These are phyloP conservation scores for Neurospora sp. DNA, from an alignment of 495 filamentous ascomycete genomes.

Conservation along the genomic window DNA sequence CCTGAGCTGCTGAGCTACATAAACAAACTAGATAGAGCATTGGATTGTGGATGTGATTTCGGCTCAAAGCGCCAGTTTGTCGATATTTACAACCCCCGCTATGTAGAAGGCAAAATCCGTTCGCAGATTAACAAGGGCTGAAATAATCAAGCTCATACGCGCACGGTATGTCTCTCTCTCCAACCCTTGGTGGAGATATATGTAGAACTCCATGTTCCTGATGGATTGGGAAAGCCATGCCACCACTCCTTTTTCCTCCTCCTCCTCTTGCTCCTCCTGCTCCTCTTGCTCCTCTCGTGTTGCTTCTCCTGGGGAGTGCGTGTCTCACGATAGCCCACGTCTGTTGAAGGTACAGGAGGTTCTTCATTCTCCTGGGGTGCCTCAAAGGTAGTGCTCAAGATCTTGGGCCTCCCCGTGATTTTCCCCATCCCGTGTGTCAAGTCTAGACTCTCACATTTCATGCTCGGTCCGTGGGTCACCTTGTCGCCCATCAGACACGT, in stretches of 20 bases:
- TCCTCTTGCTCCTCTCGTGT: background rate
- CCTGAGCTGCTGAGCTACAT: no score
- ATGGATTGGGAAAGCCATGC: background rate
- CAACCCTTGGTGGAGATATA: no score
- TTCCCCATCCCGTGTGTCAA: background rate
- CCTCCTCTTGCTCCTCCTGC: background rate
- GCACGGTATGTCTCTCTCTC: no score
- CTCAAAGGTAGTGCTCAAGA: background rate
- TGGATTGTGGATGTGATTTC: no score
- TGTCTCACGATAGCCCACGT: background rate
- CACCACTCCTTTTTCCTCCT: background rate
- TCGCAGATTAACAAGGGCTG: no score
- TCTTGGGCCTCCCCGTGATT: background rate
- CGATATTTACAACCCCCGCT: no score
- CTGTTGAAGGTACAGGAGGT: background rate
- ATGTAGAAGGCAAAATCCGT: no score
- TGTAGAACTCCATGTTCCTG: background rate
- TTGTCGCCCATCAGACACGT: background rate
- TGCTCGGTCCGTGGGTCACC: no score
- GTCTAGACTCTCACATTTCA: background rate
- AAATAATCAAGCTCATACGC: no score
- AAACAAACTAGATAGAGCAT: no score
- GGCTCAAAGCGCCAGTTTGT: no score
- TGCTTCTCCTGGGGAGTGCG: background rate
- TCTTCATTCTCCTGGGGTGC: background rate